Base-by-base conservation (phyloP, 495 filamentous ascomycete species). In the Recurvomyces mirabilis region DNA sequence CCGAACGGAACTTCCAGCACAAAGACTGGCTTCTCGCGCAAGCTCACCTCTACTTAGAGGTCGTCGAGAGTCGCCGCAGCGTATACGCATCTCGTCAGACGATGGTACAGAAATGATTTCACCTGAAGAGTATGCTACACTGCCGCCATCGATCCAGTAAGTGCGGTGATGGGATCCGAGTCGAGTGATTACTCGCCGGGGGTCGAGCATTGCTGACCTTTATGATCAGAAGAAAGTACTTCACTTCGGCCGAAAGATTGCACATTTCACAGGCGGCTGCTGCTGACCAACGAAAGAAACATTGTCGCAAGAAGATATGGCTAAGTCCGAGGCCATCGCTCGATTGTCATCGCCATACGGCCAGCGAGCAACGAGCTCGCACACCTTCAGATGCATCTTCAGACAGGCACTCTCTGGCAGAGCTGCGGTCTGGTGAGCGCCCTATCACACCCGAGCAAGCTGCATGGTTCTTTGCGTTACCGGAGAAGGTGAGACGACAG, bases 391-490 rank as follows among this genome's bases (percentile, higher is more conserved):
- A n/a, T n/a, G n/a, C n/a, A n/a, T n/a, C n/a, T n/a, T n/a, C n/a
- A n/a, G n/a, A n/a, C n/a, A n/a, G n/a, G n/a, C n/a, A n/a, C n/a
- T n/a, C n/a, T n/a, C n/a, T n/a, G n/a, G n/a, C n/a, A n/a, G n/a
- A n/a, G n/a, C n/a, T n/a, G n/a, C n/a, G n/a, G n/a, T n/a, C n/a
- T n/a, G n/a, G n/a, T n/a, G 21, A 21, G 11, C 14, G 31, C 7
- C 21, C 4, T 3, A 46, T 41, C 31, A 15, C 32, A 15, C 10
- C 33, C 10, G 36, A 38, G 10, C 45, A 87, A 54, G 78, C 75
- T 38, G 72, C 75, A 58, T 89, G 80, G 68, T 85, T 79, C 53
- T 65, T 78, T 31, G 70, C 68, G 36, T 70, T 86, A 22, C 81
- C 85, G 22, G 72, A 81, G 44, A 86, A 82, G 55, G 66, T 88